phyloP scores from a whole-genome alignment of 2,329 filamentous ascomycete species.

The Sordariomycetes sp. region DNA sequence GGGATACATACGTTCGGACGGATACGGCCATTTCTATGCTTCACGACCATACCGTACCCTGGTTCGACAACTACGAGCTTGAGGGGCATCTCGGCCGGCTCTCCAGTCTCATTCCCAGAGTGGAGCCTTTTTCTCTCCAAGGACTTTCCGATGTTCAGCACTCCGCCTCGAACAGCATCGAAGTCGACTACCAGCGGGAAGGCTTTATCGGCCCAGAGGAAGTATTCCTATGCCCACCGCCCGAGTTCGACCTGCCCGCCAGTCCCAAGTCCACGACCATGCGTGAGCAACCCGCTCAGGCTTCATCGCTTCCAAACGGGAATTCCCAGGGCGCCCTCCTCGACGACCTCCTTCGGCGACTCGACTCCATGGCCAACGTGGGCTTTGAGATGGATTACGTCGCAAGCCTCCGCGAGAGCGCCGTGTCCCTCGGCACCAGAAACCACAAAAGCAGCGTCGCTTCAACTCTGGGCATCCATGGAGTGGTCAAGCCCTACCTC shows the following conservation, averaged over 20 bases:
- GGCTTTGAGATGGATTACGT: conserved; percentile 3
- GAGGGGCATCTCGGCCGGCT: conserved; percentile 10
- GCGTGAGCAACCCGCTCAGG: background rate
- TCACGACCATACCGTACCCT: conserved; percentile 1
- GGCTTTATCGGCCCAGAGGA: background rate
- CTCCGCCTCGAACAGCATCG: background rate
- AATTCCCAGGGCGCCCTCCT: background rate
- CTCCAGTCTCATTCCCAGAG: too few species aligned
- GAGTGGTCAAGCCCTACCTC: background rate
- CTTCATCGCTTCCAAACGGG: background rate
- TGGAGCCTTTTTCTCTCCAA: too few species aligned
- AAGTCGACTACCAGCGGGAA: background rate
- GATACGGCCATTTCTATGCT: background rate
- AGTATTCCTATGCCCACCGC: background rate
- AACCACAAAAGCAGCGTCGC: background rate
- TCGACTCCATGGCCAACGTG: background rate
- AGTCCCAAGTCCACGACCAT: background rate
- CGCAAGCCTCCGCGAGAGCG: background rate
- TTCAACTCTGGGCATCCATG: background rate
- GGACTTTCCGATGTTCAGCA: background rate
- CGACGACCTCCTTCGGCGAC: background rate
- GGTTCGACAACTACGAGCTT: conserved; percentile 16
- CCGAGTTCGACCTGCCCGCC: background rate
- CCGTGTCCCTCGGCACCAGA: background rate
- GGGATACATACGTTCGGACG: background rate